phyloP scores from a whole-genome alignment of 2,329 filamentous ascomycete genomes.

The Pseudogymnoascus sp. region DNA sequence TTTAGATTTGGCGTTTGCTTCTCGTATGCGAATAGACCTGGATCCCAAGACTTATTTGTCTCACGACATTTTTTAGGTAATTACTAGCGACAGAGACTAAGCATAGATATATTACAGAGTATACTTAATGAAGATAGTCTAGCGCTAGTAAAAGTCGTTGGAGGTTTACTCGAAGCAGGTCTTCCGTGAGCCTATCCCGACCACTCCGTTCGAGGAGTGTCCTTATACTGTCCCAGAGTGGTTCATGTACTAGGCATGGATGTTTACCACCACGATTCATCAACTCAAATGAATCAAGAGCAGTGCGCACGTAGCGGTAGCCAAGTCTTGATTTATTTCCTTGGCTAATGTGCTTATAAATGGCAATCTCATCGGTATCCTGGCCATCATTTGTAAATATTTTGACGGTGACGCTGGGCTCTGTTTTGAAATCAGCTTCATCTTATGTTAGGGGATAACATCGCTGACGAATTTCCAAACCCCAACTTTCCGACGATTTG shows the following conservation, averaged over 20 bases:
- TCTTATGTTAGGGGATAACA: too few species aligned
- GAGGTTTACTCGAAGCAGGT: slow-evolving; percentile 32
- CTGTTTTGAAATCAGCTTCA: slow-evolving; percentile 15
- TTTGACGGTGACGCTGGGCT: slow-evolving; percentile 14
- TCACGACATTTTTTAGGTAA: too few species aligned
- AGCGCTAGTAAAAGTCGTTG: slow-evolving; percentile 35
- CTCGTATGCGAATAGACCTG: too few species aligned
- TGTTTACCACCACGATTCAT: slow-evolving; percentile 30
- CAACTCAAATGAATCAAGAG: slow-evolving; percentile 33
- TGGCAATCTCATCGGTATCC: slow-evolving; percentile 25
- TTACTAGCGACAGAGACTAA: too few species aligned
- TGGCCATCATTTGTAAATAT: slow-evolving; percentile 15
- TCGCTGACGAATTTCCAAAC: slow-evolving; percentile 17
- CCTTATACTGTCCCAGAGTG: slow-evolving; percentile 36
- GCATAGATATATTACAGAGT: too few species aligned
- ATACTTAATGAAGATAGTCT: slow-evolving; percentile 41
- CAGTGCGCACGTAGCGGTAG: slow-evolving; percentile 25
- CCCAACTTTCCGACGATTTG: slow-evolving; percentile 18
- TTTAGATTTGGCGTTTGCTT: too few species aligned
- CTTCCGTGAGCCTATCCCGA: slow-evolving; percentile 28
- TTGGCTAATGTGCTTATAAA: slow-evolving; percentile 34
- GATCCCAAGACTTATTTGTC: too few species aligned
- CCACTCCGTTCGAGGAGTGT: slow-evolving; percentile 36
- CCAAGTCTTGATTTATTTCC: slow-evolving; percentile 26
- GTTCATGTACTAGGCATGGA: slow-evolving; percentile 33